phyloP scores from a whole-genome alignment of 1,139 yeast species.

The Protomyces inouyei region DNA sequence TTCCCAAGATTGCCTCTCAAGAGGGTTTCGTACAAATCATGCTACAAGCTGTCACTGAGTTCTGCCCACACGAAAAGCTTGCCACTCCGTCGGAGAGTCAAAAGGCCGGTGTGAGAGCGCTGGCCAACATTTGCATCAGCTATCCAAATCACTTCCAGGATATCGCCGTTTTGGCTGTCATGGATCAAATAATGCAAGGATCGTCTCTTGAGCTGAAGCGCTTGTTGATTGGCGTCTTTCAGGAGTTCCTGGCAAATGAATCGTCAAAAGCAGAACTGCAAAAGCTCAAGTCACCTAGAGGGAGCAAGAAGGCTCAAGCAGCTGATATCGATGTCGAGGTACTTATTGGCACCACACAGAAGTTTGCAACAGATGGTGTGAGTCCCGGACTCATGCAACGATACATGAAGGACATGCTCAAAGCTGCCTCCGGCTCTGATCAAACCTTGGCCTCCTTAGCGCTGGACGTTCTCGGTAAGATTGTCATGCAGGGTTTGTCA shows the following conservation, averaged over 20 bases:
- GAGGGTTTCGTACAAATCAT: background rate
- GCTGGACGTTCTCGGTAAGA: conserved; percentile 51
- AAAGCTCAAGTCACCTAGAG: background rate
- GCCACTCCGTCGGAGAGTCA: background rate
- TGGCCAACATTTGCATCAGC: conserved; percentile 13
- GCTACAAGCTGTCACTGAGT: background rate
- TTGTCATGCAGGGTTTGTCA: conserved; percentile 61
- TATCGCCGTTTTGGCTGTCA: background rate
- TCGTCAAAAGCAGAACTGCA: background rate
- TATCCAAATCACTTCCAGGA: conserved; percentile 5
- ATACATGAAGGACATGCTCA: conserved; percentile 49
- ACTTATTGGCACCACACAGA: conserved; percentile 15
- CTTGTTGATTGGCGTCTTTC: background rate
- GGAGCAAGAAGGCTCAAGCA: background rate
- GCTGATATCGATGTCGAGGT: conserved; percentile 9
- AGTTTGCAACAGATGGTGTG: conserved; percentile 15
- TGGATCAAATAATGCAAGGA: conserved; percentile 19
- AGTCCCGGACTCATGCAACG: conserved; percentile 61
- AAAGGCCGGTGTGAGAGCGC: conserved; percentile 7
- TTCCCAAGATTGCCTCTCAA: background rate
- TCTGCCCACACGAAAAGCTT: background rate
- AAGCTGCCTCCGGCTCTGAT: conserved; percentile 49
- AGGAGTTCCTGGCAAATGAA: conserved; percentile 8
- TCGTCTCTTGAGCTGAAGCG: conserved; percentile 5
- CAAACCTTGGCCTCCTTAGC: conserved; percentile 48